These are phyloP conservation scores for Hypoxylon fragiforme DNA, from an alignment of 495 filamentous ascomycete species.

Conservation along the genomic window DNA sequence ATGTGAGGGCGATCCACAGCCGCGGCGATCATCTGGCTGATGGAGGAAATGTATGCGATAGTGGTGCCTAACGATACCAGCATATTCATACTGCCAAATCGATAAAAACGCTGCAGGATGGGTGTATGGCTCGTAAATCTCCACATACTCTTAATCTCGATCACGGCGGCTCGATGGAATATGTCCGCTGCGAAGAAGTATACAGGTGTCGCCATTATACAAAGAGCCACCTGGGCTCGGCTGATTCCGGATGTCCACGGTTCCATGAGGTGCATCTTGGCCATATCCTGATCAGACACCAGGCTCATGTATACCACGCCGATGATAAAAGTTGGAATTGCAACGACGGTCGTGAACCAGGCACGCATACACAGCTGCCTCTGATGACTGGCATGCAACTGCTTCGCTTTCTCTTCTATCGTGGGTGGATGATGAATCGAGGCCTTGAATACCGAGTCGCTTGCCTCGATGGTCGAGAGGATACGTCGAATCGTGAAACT, in stretches of 20 bases:
- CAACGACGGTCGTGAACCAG: constrained; percentile 68
- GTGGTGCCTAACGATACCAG: constrained; percentile 86
- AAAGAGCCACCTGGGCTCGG: constrained; percentile 79
- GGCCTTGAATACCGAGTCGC: constrained; percentile 65
- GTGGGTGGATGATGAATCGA: constrained; percentile 79
- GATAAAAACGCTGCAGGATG: constrained; percentile 75
- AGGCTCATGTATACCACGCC: constrained; percentile 92
- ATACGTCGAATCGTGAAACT: constrained; percentile 77
- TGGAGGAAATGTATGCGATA: constrained; percentile 84
- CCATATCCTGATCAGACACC: constrained; percentile 59
- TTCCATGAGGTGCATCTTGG: constrained; percentile 66
- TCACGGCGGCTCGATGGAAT: constrained; percentile 78
- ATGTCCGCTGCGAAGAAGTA: constrained; percentile 88
- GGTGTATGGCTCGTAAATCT: constrained; percentile 76
- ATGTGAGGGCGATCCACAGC: constrained; percentile 47
- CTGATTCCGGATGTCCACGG: constrained; percentile 74
- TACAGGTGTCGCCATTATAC: constrained; percentile 84
- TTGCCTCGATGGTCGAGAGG: constrained; percentile 63
- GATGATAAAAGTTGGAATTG: constrained; percentile 86
- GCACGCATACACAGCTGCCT: constrained; percentile 65
- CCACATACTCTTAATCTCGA: constrained; percentile 82
- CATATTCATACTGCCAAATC: constrained; percentile 97
- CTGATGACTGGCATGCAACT: constrained; percentile 67
- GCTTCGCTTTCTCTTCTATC: constrained; percentile 79
- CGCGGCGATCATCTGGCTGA: constrained; percentile 75